Evolutionary conservation across 768 basidiomycete species (phyloP), one percentile per base, ranked within the genome.

Genomic region (Tulasnella sp.): DNA sequence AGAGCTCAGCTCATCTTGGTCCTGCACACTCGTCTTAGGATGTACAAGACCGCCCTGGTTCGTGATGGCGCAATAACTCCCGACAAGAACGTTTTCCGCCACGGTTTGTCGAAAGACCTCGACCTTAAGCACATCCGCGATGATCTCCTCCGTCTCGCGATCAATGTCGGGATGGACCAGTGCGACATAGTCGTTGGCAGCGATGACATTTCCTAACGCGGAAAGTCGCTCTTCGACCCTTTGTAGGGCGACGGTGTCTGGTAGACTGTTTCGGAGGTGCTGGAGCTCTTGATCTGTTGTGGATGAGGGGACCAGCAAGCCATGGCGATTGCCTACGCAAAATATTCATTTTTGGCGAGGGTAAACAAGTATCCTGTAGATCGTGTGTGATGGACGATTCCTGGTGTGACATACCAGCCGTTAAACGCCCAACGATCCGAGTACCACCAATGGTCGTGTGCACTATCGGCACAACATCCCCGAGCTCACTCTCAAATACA

Each of bases 81-180:
- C 96, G 43, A 98, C 95, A 47, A 99, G 82, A 51, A 94, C 94
- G 74, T 98, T 97, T 65, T 90, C 86, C 11, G 96, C 96, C 65
- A 99, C 78, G 9, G 93, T 99, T 72, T 99, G 96, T 50, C 96
- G 79, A 76, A 99, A 99, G 3, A 98, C 96, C 71, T 99, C 96
- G 63, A 98, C 96, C 73, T 98, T 98, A 66, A 99, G 81, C 19
- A 96, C 91, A 71, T 99, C 96, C 27, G 96, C 96, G 73, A 99
- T 97, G 75, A 99, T 98, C 73, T 99, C 96, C 70, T 99, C 96
- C 23, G 96, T 99, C 74, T 98, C 96, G 63, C 96, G 83, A 74
- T 98, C 96, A 62, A 98, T 75, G 65, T 99, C 96, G 7, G 96
- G 96, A 71, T 99, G 96, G 24, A 98, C 96, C 66, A 99, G 85